A percentile compares a stretch with the other conserved stretches of the same genome.
phyloP scores from a whole-genome alignment of 306 rosid genomes.

The Purshia tridentata region DNA sequence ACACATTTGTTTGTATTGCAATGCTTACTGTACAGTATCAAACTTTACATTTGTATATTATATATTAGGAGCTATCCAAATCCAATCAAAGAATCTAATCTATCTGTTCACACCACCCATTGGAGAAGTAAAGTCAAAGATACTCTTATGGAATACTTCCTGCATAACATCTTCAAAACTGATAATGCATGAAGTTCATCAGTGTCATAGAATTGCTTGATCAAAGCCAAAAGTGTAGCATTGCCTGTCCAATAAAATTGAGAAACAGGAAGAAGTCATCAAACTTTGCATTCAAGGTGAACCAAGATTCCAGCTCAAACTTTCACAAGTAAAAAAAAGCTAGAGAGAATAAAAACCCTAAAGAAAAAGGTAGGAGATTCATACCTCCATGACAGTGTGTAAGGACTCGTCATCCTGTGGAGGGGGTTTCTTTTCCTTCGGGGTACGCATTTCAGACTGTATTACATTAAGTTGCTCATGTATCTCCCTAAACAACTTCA shows the following conservation, averaged over 20 bases:
- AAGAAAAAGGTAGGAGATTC: slow-evolving; percentile 6
- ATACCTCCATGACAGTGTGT: slow-evolving; percentile 60
- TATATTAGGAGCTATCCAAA: slow-evolving; percentile 20
- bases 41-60: slow-evolving; percentile 5
- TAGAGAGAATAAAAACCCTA: not conserved
- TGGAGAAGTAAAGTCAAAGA: slow-evolving; percentile 14
- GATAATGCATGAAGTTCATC: slow-evolving; percentile 24
- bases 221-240: slow-evolving; percentile 88
- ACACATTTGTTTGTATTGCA: slow-evolving; percentile 10
- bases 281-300: not conserved
- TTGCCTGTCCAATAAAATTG: slow-evolving; percentile 70
- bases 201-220: slow-evolving; percentile 24
- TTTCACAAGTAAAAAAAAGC: too few relatives aligned
- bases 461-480: slow-evolving; percentile 48
- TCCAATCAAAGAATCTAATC: slow-evolving; percentile 16
- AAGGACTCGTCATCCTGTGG: slow-evolving; percentile 39
- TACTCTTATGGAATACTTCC: slow-evolving; percentile 18
- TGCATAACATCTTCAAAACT: slow-evolving; percentile 25
- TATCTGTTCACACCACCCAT: slow-evolving; percentile 23
- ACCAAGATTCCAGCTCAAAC: not conserved
- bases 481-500: slow-evolving; percentile 77
- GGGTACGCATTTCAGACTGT: slow-evolving; percentile 50
- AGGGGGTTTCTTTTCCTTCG: slow-evolving; percentile 37
- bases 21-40: slow-evolving; percentile 34
- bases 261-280: not conserved